Base-by-base conservation (phyloP, 1,284 basidiomycete genomes). In the Testicularia cyperi region DNA sequence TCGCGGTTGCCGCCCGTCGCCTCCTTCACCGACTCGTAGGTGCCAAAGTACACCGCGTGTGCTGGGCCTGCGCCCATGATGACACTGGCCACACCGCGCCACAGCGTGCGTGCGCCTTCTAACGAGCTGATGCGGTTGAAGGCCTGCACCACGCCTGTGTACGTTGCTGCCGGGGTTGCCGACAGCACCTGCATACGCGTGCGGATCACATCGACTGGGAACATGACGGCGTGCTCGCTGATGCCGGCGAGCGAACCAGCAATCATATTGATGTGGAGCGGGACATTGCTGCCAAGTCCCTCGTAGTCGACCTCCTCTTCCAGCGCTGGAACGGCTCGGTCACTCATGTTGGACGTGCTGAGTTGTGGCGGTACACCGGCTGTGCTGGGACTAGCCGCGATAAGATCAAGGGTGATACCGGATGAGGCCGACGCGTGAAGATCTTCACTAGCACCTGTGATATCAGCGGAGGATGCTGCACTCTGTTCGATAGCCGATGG, bases 181-280 rank as follows among this genome's bases (percentile, higher is more conserved):
- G 78, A 74, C 26, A 97, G 87, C 31, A 99, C 90, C 81, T 99
- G 94, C 94, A 99, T 99, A 71, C 95, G 90, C 29, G 95, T 98
- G 82, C 98, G 97, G 78, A 99, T 95, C 71, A 90, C 92, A 80
- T 99, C 95, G 60, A 98, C 82, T 4, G 95, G 95, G 77, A 90
- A 99, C 88, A 99, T 98, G 76, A 95, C 90, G 20, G 92, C 90
- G 79, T 99, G 95, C 78, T 99, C 95, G 44, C 91, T 92, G 70
- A 99, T 98, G 55, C 95, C 95, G 66, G 95, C 94, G 77, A 98
- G 80, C 35, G 92, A 92, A 46, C 95, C 95, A 20, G 95, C 95
- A 72, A 91, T 80, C 95, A 98, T 98, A 79, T 92, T 95, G 63
- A 95, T 88, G 18, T 72, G 67, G 13, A 75, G 48, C 25, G 74